Conservation (phyloP, 2,329 filamentous ascomycete species). For the Huntiella decipiens region DNA sequence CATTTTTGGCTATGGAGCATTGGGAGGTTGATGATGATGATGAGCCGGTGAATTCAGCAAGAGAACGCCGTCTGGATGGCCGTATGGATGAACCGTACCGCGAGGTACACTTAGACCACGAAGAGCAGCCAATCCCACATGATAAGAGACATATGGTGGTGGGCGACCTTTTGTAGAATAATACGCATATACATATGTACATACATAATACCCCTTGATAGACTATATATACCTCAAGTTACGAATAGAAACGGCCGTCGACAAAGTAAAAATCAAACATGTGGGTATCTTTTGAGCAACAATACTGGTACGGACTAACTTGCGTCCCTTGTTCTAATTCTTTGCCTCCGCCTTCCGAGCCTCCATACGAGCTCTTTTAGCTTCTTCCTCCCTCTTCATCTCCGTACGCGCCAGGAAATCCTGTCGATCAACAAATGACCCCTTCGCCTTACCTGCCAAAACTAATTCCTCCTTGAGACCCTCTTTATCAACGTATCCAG, state of each 20-base stretch:
- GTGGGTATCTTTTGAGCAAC: too few relatives aligned
- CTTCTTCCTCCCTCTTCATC: constrained; percentile 41
- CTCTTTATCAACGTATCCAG: constrained; percentile 51
- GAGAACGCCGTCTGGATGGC: neutral
- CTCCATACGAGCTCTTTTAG: constrained; percentile 31
- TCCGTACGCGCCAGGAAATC: constrained; percentile 49
- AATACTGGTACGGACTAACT: too few relatives aligned
- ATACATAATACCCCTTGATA: too few relatives aligned
- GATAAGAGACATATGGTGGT: neutral
- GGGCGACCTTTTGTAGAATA: neutral
- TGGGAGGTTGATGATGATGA: constrained; percentile 1
- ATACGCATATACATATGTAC: too few relatives aligned
- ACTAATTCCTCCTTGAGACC: constrained; percentile 51
- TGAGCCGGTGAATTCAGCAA: neutral
- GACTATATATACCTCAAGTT: too few relatives aligned
- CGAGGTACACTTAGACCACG: neutral
- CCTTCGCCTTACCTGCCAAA: constrained; percentile 44
- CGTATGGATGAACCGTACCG: neutral
- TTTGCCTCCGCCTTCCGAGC: constrained; percentile 12
- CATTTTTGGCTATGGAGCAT: constrained; percentile 6
- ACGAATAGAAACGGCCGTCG: too few relatives aligned
- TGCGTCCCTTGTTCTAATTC: too few relatives aligned
- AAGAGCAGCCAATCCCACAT: neutral
- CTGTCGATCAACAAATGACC: constrained; percentile 41
- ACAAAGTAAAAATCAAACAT: too few relatives aligned